phyloP scores from a whole-genome alignment of 257 asterid species.

The Misopates orontium region DNA sequence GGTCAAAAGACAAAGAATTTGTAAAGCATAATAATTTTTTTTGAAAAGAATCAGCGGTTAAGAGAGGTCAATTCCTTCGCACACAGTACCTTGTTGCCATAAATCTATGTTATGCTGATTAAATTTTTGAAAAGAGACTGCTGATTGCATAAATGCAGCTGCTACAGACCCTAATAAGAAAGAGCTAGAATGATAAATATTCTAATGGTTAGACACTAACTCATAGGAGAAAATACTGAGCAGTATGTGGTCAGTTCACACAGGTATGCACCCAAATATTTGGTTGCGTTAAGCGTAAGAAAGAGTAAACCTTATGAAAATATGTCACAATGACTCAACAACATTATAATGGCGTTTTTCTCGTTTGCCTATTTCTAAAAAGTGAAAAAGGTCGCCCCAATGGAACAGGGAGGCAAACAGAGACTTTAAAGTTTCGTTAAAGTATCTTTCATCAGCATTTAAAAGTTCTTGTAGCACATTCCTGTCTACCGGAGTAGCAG shows the following conservation, averaged over 20 bases:
- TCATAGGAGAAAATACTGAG: conserved; percentile 20
- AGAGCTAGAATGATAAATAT: conserved; percentile 15
- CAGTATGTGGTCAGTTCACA: not conserved
- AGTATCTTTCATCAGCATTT: conserved; percentile 17
- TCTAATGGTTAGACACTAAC: not conserved
- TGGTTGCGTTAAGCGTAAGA: too few relatives aligned
- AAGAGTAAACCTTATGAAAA: too few relatives aligned
- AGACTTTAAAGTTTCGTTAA: not conserved
- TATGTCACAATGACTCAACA: too few relatives aligned
- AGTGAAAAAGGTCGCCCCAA: too few relatives aligned
- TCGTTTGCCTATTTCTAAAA: too few relatives aligned
- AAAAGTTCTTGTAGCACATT: conserved; percentile 7
- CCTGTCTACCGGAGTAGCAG: conserved; percentile 11
- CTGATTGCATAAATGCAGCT: conserved; percentile 1
- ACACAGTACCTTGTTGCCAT: not conserved
- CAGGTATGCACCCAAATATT: too few relatives aligned
- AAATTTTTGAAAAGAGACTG: not conserved
- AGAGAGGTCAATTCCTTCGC: conserved; percentile 2
- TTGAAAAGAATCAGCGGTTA: conserved; percentile 9
- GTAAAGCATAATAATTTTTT: conserved; percentile 8
- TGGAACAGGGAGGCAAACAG: too few relatives aligned
- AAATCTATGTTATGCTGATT: not conserved
- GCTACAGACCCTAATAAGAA: not conserved
- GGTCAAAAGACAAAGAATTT: conserved; percentile 17
- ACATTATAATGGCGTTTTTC: too few relatives aligned